A percentile compares a stretch with the other conserved stretches of the same genome.
Conservation (phyloP, 2,329 filamentous ascomycete genomes). For the Pseudogymnoascus verrucosus region DNA sequence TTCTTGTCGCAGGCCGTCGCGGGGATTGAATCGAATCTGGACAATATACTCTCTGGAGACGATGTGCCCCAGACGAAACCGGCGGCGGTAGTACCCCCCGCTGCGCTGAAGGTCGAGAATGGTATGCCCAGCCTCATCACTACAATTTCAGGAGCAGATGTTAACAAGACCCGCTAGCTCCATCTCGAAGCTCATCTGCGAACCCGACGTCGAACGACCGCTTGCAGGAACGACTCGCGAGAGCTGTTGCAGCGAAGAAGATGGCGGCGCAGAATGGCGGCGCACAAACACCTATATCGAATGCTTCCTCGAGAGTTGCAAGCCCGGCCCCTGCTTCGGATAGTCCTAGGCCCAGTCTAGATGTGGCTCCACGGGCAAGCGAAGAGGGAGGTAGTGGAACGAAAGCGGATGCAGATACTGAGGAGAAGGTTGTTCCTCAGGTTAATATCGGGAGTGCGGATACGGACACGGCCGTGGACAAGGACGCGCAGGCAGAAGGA, state of each 20-base stretch:
- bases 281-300: conserved; percentile 37
- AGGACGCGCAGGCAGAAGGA: neutral
- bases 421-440: conserved; percentile 7
- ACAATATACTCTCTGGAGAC: conserved; percentile 82
- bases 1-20: conserved; percentile 87
- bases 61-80: conserved; percentile 42
- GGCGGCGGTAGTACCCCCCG: conserved; percentile 30
- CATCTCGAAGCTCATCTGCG: conserved; percentile 57
- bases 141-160: neutral
- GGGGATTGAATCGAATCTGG: conserved; percentile 85
- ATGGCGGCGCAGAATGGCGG: conserved; percentile 37
- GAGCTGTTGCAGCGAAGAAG: conserved; percentile 71
- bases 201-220: conserved; percentile 64
- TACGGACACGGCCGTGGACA: neutral
- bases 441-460: neutral
- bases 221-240: conserved; percentile 81
- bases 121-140: conserved; percentile 24
- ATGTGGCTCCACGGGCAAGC: conserved; percentile 26
- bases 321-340: conserved; percentile 41
- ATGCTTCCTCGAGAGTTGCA: conserved; percentile 40
- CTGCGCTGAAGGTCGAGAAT: conserved; percentile 27
- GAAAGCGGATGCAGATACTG: conserved; percentile 14
- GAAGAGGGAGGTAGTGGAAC: conserved; percentile 8
- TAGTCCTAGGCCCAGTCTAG: conserved; percentile 37
- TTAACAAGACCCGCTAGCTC: conserved; percentile 27